Evolutionary conservation across 2,329 filamentous ascomycete species (phyloP), one percentile per base, ranked within the genome.

Genomic region (Eurotiales sp.): DNA sequence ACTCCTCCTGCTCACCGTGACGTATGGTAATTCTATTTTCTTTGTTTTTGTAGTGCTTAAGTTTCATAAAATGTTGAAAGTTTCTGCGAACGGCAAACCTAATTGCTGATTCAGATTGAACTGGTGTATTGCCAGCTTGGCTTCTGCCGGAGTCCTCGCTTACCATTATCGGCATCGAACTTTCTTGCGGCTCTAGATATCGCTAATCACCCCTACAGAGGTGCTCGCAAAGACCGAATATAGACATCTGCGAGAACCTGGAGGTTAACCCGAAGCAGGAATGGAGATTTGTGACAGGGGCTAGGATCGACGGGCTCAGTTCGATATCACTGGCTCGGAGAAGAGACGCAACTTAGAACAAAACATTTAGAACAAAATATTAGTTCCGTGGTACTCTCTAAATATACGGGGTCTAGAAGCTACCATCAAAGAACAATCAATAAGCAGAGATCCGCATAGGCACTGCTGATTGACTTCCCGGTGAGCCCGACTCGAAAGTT

Each of bases 391-490:
- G 25, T 10, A 27, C 10, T 11, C 15, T 36, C 7, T 11, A n/a
- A n/a, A n/a, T n/a, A n/a, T n/a, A n/a, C n/a, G n/a, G n/a, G n/a
- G n/a, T n/a, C n/a, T n/a, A n/a, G n/a, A n/a, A n/a, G n/a, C n/a
- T n/a, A n/a, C n/a, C n/a, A n/a, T n/a, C n/a, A n/a, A n/a, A n/a
- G n/a, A n/a, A n/a, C n/a, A n/a, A n/a, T 37, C 12, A 23, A 42
- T 21, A 23, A 19, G 34, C 11, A 37, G 34, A 17, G 17, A 37
- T 5, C 5, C 37, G 15, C n/a, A n/a, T n/a, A n/a, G n/a, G n/a
- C n/a, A n/a, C n/a, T n/a, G n/a, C 40, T 17, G 8, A 21, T 52
- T 36, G 30, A 43, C 50, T 52, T 52, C 22, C 50, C 50, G 50
- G 30, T 19, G 14, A 39, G 39, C 15, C 50, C 50, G 50, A 42